Conservation (phyloP, 192 early-diverging fungal genomes). For the Gamsiella multidivaricata region DNA sequence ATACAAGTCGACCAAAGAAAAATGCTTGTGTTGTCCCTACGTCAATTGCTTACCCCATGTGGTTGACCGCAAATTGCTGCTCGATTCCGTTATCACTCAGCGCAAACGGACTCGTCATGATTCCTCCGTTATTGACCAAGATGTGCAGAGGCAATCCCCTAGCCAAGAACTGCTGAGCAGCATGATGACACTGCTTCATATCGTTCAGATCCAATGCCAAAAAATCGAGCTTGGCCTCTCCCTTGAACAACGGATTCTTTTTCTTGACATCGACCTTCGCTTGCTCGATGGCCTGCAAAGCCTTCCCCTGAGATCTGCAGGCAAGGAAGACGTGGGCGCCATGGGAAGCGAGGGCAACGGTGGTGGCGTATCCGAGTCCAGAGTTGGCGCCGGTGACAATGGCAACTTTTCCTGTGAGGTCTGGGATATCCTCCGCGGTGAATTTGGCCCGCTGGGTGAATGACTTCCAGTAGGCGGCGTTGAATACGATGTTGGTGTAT, state of each 20-base stretch:
- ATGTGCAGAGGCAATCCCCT: slow-evolving; percentile 61
- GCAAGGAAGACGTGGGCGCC: slow-evolving; percentile 42
- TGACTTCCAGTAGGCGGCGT: slow-evolving; percentile 42
- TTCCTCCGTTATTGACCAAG: slow-evolving; percentile 51
- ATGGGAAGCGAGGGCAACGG: slow-evolving; percentile 33
- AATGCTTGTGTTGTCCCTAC: background rate
- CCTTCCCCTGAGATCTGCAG: slow-evolving; percentile 20
- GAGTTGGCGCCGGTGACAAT: slow-evolving; percentile 64
- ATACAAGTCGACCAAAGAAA: too few relatives aligned
- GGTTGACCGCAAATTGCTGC: slow-evolving; percentile 62
- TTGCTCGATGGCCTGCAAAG: slow-evolving; percentile 25
- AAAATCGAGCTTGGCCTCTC: slow-evolving; percentile 39
- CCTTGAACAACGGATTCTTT: slow-evolving; percentile 3
- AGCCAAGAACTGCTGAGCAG: slow-evolving; percentile 50
- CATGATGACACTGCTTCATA: slow-evolving; percentile 36
- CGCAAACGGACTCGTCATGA: slow-evolving; percentile 31
- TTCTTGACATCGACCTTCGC: slow-evolving; percentile 18
- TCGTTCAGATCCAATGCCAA: slow-evolving; percentile 47
- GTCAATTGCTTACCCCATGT: slow-evolving; percentile 60
- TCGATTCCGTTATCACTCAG: slow-evolving; percentile 56
- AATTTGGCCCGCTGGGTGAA: slow-evolving; percentile 30
- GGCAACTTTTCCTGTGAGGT: slow-evolving; percentile 56
- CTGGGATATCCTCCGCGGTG: slow-evolving; percentile 47
- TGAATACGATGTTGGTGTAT: slow-evolving; percentile 41
- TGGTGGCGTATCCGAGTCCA: slow-evolving; percentile 49